These are phyloP conservation scores for Olyra latifolia DNA, from an alignment of 176 grass and related monocot species.

Conservation along the genomic window DNA sequence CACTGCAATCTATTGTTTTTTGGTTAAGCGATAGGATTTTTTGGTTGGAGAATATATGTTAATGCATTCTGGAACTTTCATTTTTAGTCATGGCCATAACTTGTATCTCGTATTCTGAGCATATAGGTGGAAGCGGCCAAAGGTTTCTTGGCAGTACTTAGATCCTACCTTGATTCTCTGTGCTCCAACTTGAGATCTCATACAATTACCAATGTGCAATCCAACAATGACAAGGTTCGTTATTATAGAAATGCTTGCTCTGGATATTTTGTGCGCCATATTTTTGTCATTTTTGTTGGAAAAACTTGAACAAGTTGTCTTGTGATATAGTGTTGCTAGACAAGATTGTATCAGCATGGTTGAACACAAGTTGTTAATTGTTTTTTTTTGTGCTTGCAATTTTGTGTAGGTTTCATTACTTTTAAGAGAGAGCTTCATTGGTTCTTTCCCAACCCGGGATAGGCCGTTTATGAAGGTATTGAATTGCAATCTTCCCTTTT, in stretches of 20 bases:
- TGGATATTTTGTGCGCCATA: background rate
- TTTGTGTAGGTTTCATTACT: conserved; percentile 84
- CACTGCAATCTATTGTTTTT: background rate
- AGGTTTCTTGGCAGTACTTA: conserved; percentile 90
- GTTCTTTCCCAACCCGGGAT: conserved; percentile 73
- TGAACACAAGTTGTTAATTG: conserved; percentile 15
- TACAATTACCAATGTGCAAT: conserved; percentile 99
- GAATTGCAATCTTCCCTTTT: background rate
- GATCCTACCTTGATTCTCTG: conserved; percentile 88
- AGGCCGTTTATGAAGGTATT: conserved; percentile 97
- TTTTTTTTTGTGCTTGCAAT: conserved; percentile 23
- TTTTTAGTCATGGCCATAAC: background rate
- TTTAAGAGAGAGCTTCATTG: conserved; percentile 92
- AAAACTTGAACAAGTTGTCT: background rate
- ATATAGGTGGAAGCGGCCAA: conserved; percentile 95
- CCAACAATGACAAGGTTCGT: conserved; percentile 96
- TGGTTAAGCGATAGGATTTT: background rate
- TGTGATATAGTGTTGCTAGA: background rate
- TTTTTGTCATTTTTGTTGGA: background rate
- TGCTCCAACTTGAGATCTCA: conserved; percentile 95
- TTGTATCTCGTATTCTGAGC: conserved; percentile 21
- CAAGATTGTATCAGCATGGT: background rate
- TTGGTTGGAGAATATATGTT: background rate
- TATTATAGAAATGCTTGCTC: background rate
- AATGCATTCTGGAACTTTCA: background rate